These are phyloP conservation scores for Arthroderma sp. DNA, from an alignment of 2,329 filamentous ascomycete genomes.

Conservation along the genomic window DNA sequence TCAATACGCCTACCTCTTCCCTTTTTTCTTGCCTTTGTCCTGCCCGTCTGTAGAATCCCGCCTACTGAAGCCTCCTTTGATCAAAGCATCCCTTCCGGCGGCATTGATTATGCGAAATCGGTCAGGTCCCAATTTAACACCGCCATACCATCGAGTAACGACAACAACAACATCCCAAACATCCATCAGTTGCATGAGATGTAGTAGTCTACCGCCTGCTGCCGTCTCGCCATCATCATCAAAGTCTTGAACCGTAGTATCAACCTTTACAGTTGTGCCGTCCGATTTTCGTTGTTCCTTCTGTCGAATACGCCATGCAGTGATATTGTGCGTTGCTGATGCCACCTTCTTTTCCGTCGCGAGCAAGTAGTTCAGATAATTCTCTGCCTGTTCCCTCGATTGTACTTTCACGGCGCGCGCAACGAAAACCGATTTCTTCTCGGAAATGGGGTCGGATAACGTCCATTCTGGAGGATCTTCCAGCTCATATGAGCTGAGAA, in stretches of 20 bases:
- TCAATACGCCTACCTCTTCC: slow-evolving; percentile 10
- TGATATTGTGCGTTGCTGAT: slow-evolving; percentile 89
- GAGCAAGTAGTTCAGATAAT: slow-evolving; percentile 61
- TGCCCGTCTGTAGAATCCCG: slow-evolving; percentile 37
- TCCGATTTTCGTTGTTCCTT: slow-evolving; percentile 6
- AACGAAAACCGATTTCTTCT: slow-evolving; percentile 80
- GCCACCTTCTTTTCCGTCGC: slow-evolving; percentile 72
- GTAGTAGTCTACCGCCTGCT: slow-evolving; percentile 70
- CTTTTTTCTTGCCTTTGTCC: slow-evolving; percentile 38
- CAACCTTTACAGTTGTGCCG: slow-evolving; percentile 30
- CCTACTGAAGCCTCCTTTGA: slow-evolving; percentile 58
- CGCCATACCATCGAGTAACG: slow-evolving; percentile 91
- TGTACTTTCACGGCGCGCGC: slow-evolving; percentile 60
- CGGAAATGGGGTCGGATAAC: slow-evolving; percentile 58
- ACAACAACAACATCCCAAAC: slow-evolving; percentile 88
- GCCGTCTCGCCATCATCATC: slow-evolving; percentile 95
- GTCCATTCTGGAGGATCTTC: slow-evolving; percentile 50
- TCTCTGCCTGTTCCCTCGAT: slow-evolving; percentile 56
- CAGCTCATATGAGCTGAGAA: slow-evolving; percentile 17
- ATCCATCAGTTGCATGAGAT: slow-evolving; percentile 90
- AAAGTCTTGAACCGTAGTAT: slow-evolving; percentile 65
- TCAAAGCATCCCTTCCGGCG: slow-evolving; percentile 69
- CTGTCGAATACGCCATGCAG: slow-evolving; percentile 69
- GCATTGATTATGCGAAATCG: slow-evolving; percentile 83
- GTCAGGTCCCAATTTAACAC: slow-evolving; percentile 74